These are phyloP conservation scores for Psilocybe sp. DNA, from an alignment of 768 basidiomycete species.

Conservation along the genomic window DNA sequence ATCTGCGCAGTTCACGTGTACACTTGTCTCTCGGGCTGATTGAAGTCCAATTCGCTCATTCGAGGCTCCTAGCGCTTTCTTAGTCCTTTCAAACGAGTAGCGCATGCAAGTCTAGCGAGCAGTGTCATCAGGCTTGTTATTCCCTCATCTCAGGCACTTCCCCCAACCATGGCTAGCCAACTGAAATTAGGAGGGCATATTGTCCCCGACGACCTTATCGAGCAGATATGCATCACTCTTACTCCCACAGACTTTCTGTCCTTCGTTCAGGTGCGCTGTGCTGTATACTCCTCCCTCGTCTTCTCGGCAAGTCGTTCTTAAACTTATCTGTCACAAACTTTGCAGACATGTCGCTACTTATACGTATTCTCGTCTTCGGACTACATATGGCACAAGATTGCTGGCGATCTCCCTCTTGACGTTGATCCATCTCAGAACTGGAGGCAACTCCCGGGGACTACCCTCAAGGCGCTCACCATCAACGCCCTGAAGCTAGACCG, in stretches of 20 bases:
- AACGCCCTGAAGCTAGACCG: conserved; percentile 46
- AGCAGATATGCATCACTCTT: conserved; percentile 11
- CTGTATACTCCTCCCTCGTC: not conserved
- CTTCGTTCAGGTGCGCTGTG: conserved; percentile 39
- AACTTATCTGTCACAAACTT: conserved; percentile 9
- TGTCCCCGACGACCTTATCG: conserved; percentile 14
- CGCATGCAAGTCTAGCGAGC: too few species aligned
- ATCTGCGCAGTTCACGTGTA: too few species aligned
- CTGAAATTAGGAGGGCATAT: too few species aligned
- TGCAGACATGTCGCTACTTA: conserved; percentile 59
- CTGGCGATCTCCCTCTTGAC: conserved; percentile 46
- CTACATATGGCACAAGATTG: conserved; percentile 54
- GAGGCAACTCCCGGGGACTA: conserved; percentile 31
- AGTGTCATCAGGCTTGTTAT: too few species aligned
- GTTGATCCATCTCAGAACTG: conserved; percentile 27
- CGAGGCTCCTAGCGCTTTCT: too few species aligned
- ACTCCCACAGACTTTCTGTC: conserved; percentile 40
- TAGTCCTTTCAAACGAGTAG: too few species aligned
- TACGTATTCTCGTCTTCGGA: conserved; percentile 50
- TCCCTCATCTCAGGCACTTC: too few species aligned
- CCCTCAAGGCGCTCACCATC: conserved; percentile 39
- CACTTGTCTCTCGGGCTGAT: too few species aligned
- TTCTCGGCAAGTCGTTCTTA: not conserved
- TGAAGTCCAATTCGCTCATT: too few species aligned
- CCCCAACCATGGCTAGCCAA: too few species aligned